Percentiles rank a stretch among this genome's conserved stretches.
These are phyloP conservation scores for Rosa chinensis DNA, from an alignment of 306 rosid species.

Conservation along the genomic window DNA sequence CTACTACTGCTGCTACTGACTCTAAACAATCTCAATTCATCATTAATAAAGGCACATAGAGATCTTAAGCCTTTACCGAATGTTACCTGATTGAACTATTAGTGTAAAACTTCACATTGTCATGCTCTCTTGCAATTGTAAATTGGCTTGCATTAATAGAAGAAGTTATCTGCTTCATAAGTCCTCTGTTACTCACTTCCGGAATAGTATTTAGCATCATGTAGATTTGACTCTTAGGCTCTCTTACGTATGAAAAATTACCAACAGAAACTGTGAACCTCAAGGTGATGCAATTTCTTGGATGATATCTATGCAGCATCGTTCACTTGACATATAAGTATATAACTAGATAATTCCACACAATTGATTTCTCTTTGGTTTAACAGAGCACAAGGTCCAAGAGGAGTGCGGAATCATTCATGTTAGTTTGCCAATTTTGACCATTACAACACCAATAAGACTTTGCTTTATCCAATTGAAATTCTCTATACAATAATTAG, in stretches of 20 bases:
- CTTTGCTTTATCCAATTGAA: no score
- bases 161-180: background rate
- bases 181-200: background rate
- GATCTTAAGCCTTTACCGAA: background rate
- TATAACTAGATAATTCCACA: background rate
- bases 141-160: background rate
- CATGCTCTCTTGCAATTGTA: background rate
- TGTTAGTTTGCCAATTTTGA: no score
- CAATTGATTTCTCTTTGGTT: slow-evolving; percentile 28
- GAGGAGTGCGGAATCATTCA: slow-evolving; percentile 31
- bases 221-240: background rate
- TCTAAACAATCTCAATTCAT: no score
- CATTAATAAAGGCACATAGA: no score
- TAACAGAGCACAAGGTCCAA: slow-evolving; percentile 70
- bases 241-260: background rate
- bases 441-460: no score
- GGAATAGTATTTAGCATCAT: background rate
- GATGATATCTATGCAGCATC: background rate
- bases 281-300: background rate
- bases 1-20: no score
- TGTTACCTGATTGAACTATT: background rate
- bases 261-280: background rate
- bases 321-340: background rate
- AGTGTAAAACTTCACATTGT: background rate
- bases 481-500: no score